Base-by-base conservation (phyloP, 805 yeast genomes). In the Wickerhamomyces chaumierensis region DNA sequence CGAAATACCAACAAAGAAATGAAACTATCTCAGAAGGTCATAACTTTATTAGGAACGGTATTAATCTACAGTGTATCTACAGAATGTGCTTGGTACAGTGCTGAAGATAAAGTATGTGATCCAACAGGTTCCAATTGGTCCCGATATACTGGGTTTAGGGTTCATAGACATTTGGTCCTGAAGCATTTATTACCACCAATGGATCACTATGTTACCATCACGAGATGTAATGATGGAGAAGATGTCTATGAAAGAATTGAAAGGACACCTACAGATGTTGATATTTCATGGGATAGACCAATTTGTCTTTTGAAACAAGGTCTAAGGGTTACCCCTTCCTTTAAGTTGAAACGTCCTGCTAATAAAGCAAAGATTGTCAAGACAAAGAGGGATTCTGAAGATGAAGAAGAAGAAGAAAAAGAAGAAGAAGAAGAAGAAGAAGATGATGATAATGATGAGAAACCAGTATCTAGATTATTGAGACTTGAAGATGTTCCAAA, bases 111-210 rank as follows among this genome's bases (percentile, higher is more conserved):
- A 39, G 46, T 51, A 2, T 68, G 73, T 48, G 61, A 63, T 40
- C 57, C 64, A 14, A 20, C 42, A n/a, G 50, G 52, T 11, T 39
- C 41, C 1, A 47, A 55, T 23, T 39, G 45, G 28, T 37, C 57
- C 12, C 66, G 70, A 1, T 78, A 68, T 46, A 63, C 77, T 1
- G 86, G 86, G 0, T 72, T 75, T 47, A 69, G 70, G 39, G 56
- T 78, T 2, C 68, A 68, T 36, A 61, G 78, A 37, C 66, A 69
- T 17, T 69, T 68, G 41, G 61, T 66, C 18, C 51, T 68, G 18
- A 68, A 65, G 35, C 53, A 60, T 23, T 38, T 59, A 18, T 35
- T 55, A 38, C 57, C 66, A 31, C 63, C 68, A 7, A 45, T 64
- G 40, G 50, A 62, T 39, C 74, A 68, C 40, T 66, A 63, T 42